Conservation (phyloP, 306 rosid genomes). For the Cyamopsis tetragonoloba region DNA sequence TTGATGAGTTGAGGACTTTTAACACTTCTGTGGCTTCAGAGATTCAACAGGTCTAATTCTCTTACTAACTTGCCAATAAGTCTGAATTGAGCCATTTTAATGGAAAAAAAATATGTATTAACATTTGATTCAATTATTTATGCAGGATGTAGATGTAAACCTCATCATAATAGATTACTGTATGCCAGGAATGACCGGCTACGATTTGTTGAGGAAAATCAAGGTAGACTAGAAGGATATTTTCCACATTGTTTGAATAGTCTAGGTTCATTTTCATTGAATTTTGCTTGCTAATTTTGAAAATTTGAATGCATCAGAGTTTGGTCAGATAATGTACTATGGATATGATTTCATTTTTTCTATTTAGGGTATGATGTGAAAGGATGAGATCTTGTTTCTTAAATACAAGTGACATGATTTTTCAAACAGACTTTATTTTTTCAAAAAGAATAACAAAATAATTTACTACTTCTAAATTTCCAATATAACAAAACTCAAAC, state of each 20-base stretch:
- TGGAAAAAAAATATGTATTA: too few species aligned
- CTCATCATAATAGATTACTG: conserved; percentile 80
- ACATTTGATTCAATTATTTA: conserved; percentile 3
- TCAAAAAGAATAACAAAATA: not conserved
- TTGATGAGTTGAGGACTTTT: conserved; percentile 38
- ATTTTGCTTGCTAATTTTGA: not conserved
- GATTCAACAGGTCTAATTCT: conserved; percentile 45
- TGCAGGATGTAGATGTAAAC: conserved; percentile 55
- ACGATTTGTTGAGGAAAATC: too few species aligned
- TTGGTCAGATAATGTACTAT: not conserved
- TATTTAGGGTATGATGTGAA: conserved; percentile 20
- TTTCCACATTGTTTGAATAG: not conserved
- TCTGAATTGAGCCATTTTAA: not conserved
- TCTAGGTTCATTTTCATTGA: not conserved
- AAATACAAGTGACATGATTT: not conserved
- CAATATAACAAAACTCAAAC: not conserved
- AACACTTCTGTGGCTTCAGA: conserved; percentile 36
- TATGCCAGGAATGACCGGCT: conserved; percentile 93
- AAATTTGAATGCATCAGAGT: not conserved
- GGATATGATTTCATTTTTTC: not conserved
- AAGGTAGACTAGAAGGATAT: not conserved
- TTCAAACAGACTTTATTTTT: not conserved
- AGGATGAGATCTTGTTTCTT: conserved; percentile 5
- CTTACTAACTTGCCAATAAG: not conserved
- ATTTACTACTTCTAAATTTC: not conserved